These are phyloP conservation scores for Paragyromitra xinjiangensis DNA, from an alignment of 495 filamentous ascomycete genomes.

Conservation along the genomic window DNA sequence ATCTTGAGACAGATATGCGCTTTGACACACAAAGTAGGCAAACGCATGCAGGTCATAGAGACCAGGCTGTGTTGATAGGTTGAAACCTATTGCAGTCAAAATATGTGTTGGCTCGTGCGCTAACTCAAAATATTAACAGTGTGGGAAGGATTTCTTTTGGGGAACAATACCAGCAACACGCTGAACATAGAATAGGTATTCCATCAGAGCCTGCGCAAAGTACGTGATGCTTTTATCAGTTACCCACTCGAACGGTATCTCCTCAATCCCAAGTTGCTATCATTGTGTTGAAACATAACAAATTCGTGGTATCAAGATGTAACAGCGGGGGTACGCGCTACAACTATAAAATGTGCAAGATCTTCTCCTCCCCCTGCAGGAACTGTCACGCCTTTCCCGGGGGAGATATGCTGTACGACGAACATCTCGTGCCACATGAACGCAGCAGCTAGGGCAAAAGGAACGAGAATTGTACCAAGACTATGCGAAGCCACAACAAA, in stretches of 20 bases:
- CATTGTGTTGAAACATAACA: too few relatives aligned
- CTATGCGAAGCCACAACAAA: neutral
- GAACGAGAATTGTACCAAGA: neutral
- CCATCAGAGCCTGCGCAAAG: neutral
- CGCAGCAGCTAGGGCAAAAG: neutral
- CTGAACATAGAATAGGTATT: neutral
- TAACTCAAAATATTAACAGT: neutral
- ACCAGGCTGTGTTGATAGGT: conserved; percentile 14
- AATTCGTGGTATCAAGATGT: too few relatives aligned
- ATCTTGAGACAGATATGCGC: neutral
- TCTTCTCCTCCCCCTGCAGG: too few relatives aligned
- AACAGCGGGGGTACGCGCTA: too few relatives aligned
- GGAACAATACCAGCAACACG: neutral
- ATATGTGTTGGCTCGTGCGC: conserved; percentile 4
- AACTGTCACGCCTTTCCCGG: too few relatives aligned
- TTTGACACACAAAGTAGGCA: neutral
- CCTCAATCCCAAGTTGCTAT: neutral
- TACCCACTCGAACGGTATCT: neutral
- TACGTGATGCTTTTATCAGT: neutral
- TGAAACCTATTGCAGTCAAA: neutral
- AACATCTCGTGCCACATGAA: neutral
- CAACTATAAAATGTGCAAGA: too few relatives aligned
- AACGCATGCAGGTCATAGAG: neutral
- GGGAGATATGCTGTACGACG: neutral
- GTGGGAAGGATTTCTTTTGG: neutral